Evolutionary conservation across 2,329 filamentous ascomycete species (phyloP), one percentile per base, ranked within the genome.

Genomic region (Fusarium buxicola): DNA sequence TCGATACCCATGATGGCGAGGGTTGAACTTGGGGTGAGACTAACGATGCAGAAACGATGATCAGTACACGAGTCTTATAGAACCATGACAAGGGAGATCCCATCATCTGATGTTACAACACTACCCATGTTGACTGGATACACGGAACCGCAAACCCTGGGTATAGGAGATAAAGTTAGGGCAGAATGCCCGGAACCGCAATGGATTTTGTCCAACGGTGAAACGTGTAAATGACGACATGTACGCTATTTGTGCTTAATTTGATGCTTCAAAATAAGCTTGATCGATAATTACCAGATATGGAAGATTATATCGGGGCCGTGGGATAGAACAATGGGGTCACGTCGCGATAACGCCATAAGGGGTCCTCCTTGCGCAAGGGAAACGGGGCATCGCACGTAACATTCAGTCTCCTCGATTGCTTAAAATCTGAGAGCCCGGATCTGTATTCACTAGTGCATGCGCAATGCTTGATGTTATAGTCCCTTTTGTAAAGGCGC

Each of bases 181-280:
- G n/a, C n/a, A n/a, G n/a, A n/a, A n/a, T n/a, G n/a, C 21, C 28
- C 24, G 32, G n/a, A 36, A 21, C 31, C n/a, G 24, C 32, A 13
- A 35, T 11, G 21, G 8, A 2, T n/a, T 28, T 28, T 11, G 21
- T 27, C 45, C 45, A 36, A 47, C 45, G 10, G 15, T 15, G 32
- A 13, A 15, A 7, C 13, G 30, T 7, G 5, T 7, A 36, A 24
- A 47, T 36, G 31, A 28, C 45, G 32, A 47, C 31, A 47, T 47
- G 45, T n/a, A 16, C 32, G 24, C 45, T 47, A 47, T 47, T 24
- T 47, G n/a, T 12, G 12, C 8, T 36, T 47, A 28, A 47, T 47
- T 25, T 12, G 25, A 35, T 15, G 15, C 45, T 34, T 47, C 10
- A 27, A 36, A 38, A 47, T 38, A 47, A 36, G 45, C 45, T 47